Conservation (phyloP, 306 rosid species). For the Parietaria judaica region DNA sequence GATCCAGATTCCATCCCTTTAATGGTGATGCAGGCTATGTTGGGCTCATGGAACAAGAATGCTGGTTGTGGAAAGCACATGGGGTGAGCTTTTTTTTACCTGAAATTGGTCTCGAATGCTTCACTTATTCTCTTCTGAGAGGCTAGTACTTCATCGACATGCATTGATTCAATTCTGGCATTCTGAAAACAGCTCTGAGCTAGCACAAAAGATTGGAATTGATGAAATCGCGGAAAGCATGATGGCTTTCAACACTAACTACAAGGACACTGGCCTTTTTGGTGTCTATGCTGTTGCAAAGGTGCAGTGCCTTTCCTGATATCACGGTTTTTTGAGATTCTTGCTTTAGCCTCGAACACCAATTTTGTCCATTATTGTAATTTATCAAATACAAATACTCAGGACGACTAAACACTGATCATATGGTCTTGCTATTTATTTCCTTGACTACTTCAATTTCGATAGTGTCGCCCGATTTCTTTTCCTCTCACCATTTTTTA, state of each 20-base stretch:
- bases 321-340: not conserved
- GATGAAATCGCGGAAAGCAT: conserved; percentile 79
- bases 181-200: conserved; percentile 51
- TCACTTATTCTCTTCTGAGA: not conserved
- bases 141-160: conserved; percentile 6
- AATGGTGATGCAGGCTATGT: conserved; percentile 98
- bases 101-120: conserved; percentile 1
- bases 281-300: conserved; percentile 82
- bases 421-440: not conserved
- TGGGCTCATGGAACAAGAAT: conserved; percentile 91
- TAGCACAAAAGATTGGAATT: conserved; percentile 67
- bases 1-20: conserved; percentile 91
- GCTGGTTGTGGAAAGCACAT: conserved; percentile 93
- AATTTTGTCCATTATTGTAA: not conserved
- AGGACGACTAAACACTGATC: not conserved
- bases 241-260: conserved; percentile 94
- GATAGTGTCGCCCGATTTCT: not conserved
- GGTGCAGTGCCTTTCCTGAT: conserved; percentile 28
- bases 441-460: not conserved
- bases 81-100: conserved; percentile 46
- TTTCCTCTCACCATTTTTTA: too few species aligned
- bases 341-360: not conserved
- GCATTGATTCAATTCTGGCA: conserved; percentile 14
- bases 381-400: not conserved
- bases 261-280: conserved; percentile 86